phyloP scores from a whole-genome alignment of 495 filamentous ascomycete genomes.

The Hamigera avellanea region DNA sequence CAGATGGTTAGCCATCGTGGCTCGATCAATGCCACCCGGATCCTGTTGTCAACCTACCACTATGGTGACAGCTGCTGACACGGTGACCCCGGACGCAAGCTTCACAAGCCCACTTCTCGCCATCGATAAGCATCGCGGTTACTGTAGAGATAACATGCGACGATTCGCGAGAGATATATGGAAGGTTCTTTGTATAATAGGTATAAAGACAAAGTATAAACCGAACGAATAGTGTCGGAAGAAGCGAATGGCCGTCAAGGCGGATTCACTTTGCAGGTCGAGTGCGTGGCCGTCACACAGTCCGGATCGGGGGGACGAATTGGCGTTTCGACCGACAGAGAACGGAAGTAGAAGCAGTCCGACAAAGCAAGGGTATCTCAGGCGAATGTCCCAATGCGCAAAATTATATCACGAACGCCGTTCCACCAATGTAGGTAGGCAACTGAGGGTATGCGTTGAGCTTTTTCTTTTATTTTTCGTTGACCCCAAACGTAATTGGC shows the following conservation, averaged over 20 bases:
- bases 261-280: constrained; percentile 11
- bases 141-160: constrained; percentile 35
- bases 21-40: constrained; percentile 5
- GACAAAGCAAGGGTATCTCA: constrained; percentile 32
- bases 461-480: too few species aligned
- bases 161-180: constrained; percentile 22
- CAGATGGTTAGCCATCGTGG: constrained; percentile 13
- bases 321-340: constrained; percentile 12
- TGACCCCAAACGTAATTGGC: not conserved
- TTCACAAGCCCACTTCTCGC: constrained; percentile 87
- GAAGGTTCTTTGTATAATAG: not conserved
- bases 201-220: constrained; percentile 2
- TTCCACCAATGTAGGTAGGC: constrained; percentile 16
- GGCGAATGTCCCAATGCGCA: constrained; percentile 24
- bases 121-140: constrained; percentile 67
- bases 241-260: constrained; percentile 33
- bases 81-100: constrained; percentile 89
- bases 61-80: constrained; percentile 88
- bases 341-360: constrained; percentile 21
- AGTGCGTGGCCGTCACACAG: not conserved
- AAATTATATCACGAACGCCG: constrained; percentile 26
- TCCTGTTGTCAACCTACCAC: constrained; percentile 47
- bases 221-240: constrained; percentile 16
- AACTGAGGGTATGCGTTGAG: not conserved
- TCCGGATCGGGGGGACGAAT: not conserved